Conservation (phyloP, 768 basidiomycete species). For the Phanerodontia chrysosporium region DNA sequence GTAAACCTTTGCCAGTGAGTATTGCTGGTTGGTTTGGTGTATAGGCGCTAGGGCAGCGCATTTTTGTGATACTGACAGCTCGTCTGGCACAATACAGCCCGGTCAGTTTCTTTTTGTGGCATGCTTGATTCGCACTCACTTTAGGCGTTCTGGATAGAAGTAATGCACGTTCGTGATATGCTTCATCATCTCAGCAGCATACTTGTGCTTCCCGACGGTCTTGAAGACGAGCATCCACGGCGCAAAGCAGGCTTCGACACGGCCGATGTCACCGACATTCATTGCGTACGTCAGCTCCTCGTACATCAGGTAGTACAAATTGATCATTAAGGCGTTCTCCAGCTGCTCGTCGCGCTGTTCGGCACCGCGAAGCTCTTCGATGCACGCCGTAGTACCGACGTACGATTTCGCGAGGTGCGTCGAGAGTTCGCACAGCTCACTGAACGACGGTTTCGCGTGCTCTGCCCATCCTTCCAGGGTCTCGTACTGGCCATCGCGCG, state of each 20-base stretch:
- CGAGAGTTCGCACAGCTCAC: slow-evolving; percentile 24
- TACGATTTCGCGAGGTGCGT: slow-evolving; percentile 13
- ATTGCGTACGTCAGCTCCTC: slow-evolving; percentile 33
- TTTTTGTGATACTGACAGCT: too few relatives aligned
- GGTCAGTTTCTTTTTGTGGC: not conserved
- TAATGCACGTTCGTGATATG: slow-evolving; percentile 21
- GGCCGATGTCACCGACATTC: slow-evolving; percentile 29
- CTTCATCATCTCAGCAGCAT: slow-evolving; percentile 20
- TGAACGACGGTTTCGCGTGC: slow-evolving; percentile 23
- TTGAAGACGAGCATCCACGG: slow-evolving; percentile 29
- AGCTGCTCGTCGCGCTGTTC: slow-evolving; percentile 26
- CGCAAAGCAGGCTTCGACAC: slow-evolving; percentile 24
- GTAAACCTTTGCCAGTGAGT: too few relatives aligned
- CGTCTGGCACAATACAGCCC: slow-evolving; percentile 5
- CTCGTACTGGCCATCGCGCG: not conserved
- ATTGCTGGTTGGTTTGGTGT: too few relatives aligned
- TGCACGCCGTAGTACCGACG: slow-evolving; percentile 14
- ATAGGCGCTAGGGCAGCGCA: too few relatives aligned
- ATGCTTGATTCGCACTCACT: not conserved
- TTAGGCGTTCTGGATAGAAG: slow-evolving; percentile 14
- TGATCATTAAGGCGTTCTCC: slow-evolving; percentile 30
- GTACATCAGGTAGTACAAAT: slow-evolving; percentile 36
- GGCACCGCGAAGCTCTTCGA: slow-evolving; percentile 6
- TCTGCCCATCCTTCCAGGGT: slow-evolving; percentile 30
- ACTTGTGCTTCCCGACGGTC: slow-evolving; percentile 28